Conservation (phyloP, 2,329 filamentous ascomycete species). For the Ambrosiella xylebori region DNA sequence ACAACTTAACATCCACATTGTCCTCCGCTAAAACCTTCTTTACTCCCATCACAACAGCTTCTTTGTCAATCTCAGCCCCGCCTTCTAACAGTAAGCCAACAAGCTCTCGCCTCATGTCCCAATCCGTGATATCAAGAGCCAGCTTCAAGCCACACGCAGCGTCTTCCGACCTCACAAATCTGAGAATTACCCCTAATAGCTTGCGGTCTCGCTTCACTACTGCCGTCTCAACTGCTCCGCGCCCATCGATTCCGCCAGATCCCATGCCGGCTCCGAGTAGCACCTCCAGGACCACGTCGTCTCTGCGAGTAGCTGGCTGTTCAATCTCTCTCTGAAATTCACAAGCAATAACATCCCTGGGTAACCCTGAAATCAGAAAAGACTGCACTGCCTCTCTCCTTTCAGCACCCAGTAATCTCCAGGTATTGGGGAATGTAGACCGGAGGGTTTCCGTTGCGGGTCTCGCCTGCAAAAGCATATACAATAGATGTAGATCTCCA, state of each 20-base stretch:
- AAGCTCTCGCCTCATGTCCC: slow-evolving; percentile 28
- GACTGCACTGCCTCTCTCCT: slow-evolving; percentile 32
- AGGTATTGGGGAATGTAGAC: slow-evolving; percentile 31
- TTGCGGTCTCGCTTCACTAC: slow-evolving; percentile 30
- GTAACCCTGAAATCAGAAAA: slow-evolving; percentile 32
- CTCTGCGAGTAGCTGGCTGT: slow-evolving; percentile 28
- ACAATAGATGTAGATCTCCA: slow-evolving; percentile 27
- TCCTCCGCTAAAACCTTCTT: slow-evolving; percentile 25
- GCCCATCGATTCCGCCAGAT: slow-evolving; percentile 37
- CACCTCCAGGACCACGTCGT: slow-evolving; percentile 34
- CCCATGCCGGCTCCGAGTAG: slow-evolving; percentile 28
- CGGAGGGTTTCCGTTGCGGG: slow-evolving; percentile 31
- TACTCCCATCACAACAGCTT: slow-evolving; percentile 28
- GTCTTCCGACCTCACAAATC: slow-evolving; percentile 29
- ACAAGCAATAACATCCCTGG: slow-evolving; percentile 28
- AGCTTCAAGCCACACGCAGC: slow-evolving; percentile 30
- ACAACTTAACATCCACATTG: slow-evolving; percentile 32
- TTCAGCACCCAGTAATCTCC: slow-evolving; percentile 24
- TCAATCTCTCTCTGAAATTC: slow-evolving; percentile 36
- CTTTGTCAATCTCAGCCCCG: slow-evolving; percentile 26
- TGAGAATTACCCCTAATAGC: slow-evolving; percentile 29
- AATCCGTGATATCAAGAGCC: slow-evolving; percentile 30
- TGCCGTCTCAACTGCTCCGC: slow-evolving; percentile 30
- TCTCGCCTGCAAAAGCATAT: slow-evolving; percentile 28
- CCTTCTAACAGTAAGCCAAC: slow-evolving; percentile 29